These are phyloP conservation scores for Paramarasmius palmivorus DNA, from an alignment of 1,284 basidiomycete species.

Conservation along the genomic window DNA sequence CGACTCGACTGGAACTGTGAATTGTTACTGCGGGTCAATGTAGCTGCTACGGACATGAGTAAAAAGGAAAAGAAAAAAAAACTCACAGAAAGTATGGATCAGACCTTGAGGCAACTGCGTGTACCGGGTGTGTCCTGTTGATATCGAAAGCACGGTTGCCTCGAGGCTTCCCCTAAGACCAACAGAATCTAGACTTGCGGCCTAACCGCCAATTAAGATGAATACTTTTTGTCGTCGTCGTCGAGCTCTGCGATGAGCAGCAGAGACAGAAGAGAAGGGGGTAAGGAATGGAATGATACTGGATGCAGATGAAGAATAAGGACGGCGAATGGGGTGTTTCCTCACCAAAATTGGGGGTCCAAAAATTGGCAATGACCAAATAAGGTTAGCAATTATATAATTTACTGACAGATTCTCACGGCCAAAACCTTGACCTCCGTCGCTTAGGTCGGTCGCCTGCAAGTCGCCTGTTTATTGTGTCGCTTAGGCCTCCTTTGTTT, in stretches of 20 bases:
- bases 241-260: background rate
- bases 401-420: background rate
- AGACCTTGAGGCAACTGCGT: slow-evolving; percentile 2
- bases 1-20: background rate
- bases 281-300: slow-evolving; percentile 1
- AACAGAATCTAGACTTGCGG: background rate
- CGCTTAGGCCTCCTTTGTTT: no score
- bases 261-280: background rate
- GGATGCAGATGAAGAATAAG: background rate
- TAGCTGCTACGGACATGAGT: background rate
- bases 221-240: background rate
- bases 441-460: no score
- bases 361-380: slow-evolving; percentile 3
- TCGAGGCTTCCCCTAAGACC: background rate
- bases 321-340: background rate
- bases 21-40: background rate
- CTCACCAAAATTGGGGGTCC: background rate
- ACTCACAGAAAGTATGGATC: background rate
- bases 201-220: no score
- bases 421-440: background rate
- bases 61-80: slow-evolving; percentile 1
- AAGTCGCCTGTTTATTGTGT: no score
- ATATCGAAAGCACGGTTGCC: background rate
- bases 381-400: background rate
- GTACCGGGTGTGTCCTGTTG: slow-evolving; percentile 1